Evolutionary conservation across 345 rosid species (phyloP).

Genomic region (Eucalyptus sp.): DNA sequence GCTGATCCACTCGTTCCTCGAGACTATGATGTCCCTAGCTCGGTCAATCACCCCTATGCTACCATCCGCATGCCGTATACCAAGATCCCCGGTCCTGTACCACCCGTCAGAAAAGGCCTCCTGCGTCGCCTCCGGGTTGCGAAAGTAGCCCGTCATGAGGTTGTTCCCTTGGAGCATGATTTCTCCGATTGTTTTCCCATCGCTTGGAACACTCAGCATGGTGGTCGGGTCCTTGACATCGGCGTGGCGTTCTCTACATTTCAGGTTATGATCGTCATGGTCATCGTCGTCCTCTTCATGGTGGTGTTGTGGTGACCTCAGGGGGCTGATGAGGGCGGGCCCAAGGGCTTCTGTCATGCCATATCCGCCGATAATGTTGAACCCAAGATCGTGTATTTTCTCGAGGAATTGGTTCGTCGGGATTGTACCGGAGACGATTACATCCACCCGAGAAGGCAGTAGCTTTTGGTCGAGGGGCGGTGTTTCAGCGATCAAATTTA

Average conservation of each 20-base stretch:
- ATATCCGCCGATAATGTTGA: constrained; percentile 19
- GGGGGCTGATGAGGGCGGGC: constrained; percentile 22
- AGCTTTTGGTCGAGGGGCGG: not conserved
- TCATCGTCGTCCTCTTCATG: not conserved
- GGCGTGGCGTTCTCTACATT: not conserved
- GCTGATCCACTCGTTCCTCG: constrained; percentile 7
- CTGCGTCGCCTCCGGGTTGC: constrained; percentile 14
- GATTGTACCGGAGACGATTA: constrained; percentile 24
- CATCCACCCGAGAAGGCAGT: constrained; percentile 3
- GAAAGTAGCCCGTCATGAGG: too few relatives aligned
- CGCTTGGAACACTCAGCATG: too few relatives aligned
- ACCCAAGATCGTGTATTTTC: constrained; percentile 27
- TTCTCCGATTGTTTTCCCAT: too few relatives aligned
- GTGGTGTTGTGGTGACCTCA: not conserved
- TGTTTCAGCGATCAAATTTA: constrained; percentile 18
- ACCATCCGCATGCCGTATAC: constrained; percentile 31
- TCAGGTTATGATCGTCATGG: not conserved
- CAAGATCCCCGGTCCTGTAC: constrained; percentile 57
- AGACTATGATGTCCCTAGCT: constrained; percentile 15
- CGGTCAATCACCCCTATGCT: constrained; percentile 52
- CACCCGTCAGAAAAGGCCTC: constrained; percentile 52
- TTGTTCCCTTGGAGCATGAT: too few relatives aligned
- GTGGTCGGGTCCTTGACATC: too few relatives aligned
- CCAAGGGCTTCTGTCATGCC: constrained; percentile 54
- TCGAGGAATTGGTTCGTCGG: not conserved